Evolutionary conservation across 257 asterid species (phyloP), one percentile per base, ranked within the genome.

Genomic region (Lycium ferocissimum): DNA sequence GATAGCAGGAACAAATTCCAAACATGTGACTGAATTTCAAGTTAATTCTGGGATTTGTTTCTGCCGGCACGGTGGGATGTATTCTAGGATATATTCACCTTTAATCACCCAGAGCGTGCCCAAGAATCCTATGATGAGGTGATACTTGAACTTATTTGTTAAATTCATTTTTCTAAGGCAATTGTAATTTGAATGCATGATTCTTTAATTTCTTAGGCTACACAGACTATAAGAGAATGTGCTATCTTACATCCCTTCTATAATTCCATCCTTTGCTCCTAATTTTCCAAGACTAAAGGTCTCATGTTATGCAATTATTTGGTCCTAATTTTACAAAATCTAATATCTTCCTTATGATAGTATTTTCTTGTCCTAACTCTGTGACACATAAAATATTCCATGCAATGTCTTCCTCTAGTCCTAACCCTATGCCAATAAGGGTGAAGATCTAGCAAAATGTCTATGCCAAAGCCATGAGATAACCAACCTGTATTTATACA

Each of bases 11-110:
- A 11, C 71, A 63, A 63, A 63, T 11, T 13, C 7, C 40, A n/a
- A 63, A 26, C 40, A 63, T 6, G 6, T 9, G 18, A 17, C 22
- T 63, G 71, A 63, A 63, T 63, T 63, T 63, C 71, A 63, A 22
- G 71, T 72, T 12, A 14, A 12, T 40, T 17, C 9, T 45, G 13
- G 7, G 15, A 82, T 11, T 58, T 45, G n/a, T 70, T 70, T 54
- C 87, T 93, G 56, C 5, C 76, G 0, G 91, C 89, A 37, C 90
- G 91, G 93, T 89, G 97, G 94, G 71, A 88, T 62, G 8, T 87
- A 49, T 90, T 93, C 11, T 90, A 91, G 88, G 93, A 90, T 2
- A 7, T 82, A 9, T 87, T 70, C 83, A 38, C 47, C 65, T 49
- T 81, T 22, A 83, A 35, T 58, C 73, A 79, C 26, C 38, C 43